Conservation (phyloP, 768 basidiomycete species). For the Cubamyces lactineus region DNA sequence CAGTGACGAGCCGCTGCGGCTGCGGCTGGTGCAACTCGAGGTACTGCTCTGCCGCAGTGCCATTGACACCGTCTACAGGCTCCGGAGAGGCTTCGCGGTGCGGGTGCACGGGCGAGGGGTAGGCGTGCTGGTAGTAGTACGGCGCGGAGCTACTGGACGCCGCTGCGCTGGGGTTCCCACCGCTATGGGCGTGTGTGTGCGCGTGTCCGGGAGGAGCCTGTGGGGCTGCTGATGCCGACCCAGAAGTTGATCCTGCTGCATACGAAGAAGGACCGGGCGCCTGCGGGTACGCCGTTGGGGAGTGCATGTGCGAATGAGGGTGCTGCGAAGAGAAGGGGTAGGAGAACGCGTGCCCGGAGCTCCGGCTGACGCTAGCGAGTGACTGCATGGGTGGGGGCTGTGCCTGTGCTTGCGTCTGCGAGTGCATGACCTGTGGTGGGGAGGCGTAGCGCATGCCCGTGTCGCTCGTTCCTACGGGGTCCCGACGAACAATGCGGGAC, state of each 20-base stretch:
- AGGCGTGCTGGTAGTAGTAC: constrained; percentile 14
- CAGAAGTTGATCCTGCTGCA: constrained; percentile 1
- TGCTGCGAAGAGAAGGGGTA: constrained; percentile 8
- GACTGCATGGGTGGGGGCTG: constrained; percentile 7
- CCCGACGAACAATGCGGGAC: constrained; percentile 18
- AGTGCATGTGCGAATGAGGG: background rate
- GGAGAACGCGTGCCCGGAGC: constrained; percentile 18
- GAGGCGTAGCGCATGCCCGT: constrained; percentile 2
- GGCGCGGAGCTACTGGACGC: background rate
- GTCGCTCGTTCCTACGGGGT: background rate
- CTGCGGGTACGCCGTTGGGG: constrained; percentile 3
- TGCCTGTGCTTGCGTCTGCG: background rate
- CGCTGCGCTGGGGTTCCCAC: background rate
- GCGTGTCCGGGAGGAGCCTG: background rate
- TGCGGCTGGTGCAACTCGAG: constrained; percentile 27
- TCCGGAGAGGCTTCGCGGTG: constrained; percentile 14
- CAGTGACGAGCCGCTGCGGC: constrained; percentile 12
- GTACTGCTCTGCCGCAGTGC: constrained; percentile 8
- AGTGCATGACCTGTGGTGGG: background rate
- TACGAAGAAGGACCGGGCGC: background rate
- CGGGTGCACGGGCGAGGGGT: background rate
- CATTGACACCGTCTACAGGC: background rate
- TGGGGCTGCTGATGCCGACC: background rate
- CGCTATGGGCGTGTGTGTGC: background rate
- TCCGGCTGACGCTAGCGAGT: constrained; percentile 11